These are phyloP conservation scores for Lyophyllum shimeji DNA, from an alignment of 768 basidiomycete species.

Conservation along the genomic window DNA sequence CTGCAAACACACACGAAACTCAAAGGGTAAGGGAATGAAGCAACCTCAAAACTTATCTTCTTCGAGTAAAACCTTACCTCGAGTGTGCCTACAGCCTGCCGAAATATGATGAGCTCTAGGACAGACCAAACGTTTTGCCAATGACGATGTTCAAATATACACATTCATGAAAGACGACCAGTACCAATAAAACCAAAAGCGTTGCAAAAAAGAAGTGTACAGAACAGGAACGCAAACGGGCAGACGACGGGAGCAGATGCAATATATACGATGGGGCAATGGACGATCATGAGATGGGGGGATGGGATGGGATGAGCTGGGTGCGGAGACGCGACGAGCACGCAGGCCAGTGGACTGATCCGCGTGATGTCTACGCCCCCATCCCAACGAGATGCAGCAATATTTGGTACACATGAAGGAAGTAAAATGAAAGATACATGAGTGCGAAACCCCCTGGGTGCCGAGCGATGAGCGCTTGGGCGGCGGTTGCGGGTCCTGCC, in stretches of 20 bases:
- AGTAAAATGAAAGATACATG: slow-evolving; percentile 21
- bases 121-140: slow-evolving; percentile 1
- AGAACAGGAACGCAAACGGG: slow-evolving; percentile 2
- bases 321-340: slow-evolving; percentile 5
- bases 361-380: background rate
- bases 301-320: background rate
- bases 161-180: background rate
- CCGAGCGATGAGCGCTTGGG: slow-evolving; percentile 16
- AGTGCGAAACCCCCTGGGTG: slow-evolving; percentile 20
- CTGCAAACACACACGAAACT: too few relatives aligned
- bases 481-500: slow-evolving; percentile 12
- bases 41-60: too few relatives aligned
- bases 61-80: too few relatives aligned
- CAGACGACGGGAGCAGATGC: slow-evolving; percentile 1
- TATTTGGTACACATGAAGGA: slow-evolving; percentile 24
- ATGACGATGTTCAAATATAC: slow-evolving; percentile 1
- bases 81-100: too few relatives aligned
- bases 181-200: slow-evolving; percentile 2
- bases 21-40: too few relatives aligned
- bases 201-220: slow-evolving; percentile 10
- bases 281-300: background rate
- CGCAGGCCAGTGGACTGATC: background rate
- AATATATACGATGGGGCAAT: slow-evolving; percentile 7
- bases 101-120: too few relatives aligned
- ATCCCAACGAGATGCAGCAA: slow-evolving; percentile 23